These are phyloP conservation scores for Hanseniaspora opuntiae DNA, from an alignment of 805 yeast species.

Conservation along the genomic window DNA sequence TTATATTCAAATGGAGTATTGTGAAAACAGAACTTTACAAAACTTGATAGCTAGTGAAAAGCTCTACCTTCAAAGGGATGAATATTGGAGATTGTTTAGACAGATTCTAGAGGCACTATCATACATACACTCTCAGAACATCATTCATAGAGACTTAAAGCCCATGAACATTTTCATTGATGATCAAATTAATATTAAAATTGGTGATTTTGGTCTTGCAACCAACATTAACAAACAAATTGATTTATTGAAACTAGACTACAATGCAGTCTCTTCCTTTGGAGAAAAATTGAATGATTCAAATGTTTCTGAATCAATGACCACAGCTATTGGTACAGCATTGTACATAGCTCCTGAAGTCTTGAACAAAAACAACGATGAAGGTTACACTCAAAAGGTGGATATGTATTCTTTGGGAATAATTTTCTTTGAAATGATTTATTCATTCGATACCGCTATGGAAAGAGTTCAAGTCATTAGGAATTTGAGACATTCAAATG, in stretches of 20 bases:
- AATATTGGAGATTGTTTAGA: constrained; percentile 80
- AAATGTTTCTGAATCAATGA: constrained; percentile 48
- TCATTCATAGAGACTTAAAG: constrained; percentile 87
- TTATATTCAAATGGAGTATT: constrained; percentile 96
- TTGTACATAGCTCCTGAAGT: constrained; percentile 88
- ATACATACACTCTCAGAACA: constrained; percentile 85
- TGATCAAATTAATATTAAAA: constrained; percentile 71
- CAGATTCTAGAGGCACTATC: constrained; percentile 81
- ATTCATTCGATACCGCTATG: constrained; percentile 77
- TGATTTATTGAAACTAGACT: constrained; percentile 24
- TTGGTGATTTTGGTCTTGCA: constrained; percentile 96
- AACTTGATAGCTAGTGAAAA: constrained; percentile 71
- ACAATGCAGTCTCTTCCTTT: constrained; percentile 9
- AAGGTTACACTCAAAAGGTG: constrained; percentile 68
- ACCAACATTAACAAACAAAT: constrained; percentile 58
- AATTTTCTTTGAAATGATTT: constrained; percentile 90
- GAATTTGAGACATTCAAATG: constrained; percentile 41
- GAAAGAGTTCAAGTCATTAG: constrained; percentile 71
- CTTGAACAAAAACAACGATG: constrained; percentile 47
- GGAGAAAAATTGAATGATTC: constrained; percentile 13
- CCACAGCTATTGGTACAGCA: constrained; percentile 89
- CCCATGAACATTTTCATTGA: constrained; percentile 95
- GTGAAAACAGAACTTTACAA: constrained; percentile 81
- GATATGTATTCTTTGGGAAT: constrained; percentile 93
- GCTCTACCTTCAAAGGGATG: constrained; percentile 53